These are phyloP conservation scores for Fraxinus nigra DNA, from an alignment of 305 asterid species.

Conservation along the genomic window DNA sequence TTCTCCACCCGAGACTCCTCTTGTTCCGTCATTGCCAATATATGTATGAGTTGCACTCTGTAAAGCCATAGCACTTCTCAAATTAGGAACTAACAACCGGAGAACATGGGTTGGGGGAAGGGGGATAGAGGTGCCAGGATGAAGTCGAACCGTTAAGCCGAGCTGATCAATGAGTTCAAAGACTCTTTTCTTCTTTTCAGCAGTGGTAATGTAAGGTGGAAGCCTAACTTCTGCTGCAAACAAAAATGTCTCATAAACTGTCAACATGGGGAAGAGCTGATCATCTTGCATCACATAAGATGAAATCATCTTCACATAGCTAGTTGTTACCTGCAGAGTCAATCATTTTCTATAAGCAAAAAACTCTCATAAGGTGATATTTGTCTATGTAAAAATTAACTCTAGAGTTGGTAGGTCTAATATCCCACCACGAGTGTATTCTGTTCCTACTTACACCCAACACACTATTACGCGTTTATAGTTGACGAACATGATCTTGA, in stretches of 20 bases:
- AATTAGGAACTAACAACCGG: not conserved
- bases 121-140: too few species aligned
- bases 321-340: constrained; percentile 66
- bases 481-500: not conserved
- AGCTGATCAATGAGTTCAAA: constrained; percentile 70
- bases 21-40: constrained; percentile 75
- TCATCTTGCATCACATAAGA: constrained; percentile 95
- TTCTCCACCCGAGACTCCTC: constrained; percentile 91
- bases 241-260: constrained; percentile 82
- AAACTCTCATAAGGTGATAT: not conserved
- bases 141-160: constrained; percentile 57
- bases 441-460: not conserved
- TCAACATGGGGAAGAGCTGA: constrained; percentile 80
- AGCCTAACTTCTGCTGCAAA: constrained; percentile 92
- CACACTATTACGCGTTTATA: not conserved
- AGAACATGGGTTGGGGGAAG: not conserved
- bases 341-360: not conserved
- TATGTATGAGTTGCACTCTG: constrained; percentile 74
- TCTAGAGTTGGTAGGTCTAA: not conserved
- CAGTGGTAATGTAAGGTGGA: constrained; percentile 67
- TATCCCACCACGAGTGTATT: not conserved
- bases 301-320: constrained; percentile 89
- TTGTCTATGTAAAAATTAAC: not conserved
- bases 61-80: not conserved
- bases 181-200: constrained; percentile 72